Evolutionary conservation across 192 early-diverging fungal species (phyloP), one percentile per base, ranked within the genome.

Genomic region (Coemansia sp.): DNA sequence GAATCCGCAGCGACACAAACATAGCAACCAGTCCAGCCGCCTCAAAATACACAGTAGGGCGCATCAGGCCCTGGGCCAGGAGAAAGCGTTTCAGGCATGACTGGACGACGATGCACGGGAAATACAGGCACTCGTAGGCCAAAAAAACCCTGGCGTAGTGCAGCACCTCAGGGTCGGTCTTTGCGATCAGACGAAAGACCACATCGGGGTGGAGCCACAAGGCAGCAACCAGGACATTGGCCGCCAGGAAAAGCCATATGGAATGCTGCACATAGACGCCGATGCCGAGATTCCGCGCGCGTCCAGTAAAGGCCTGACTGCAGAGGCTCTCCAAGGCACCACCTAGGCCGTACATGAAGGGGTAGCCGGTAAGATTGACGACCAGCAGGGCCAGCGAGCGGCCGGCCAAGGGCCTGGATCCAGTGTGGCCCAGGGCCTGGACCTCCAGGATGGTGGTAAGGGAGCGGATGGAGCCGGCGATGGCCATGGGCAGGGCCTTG

Each of bases 31-130:
- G 57, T 0, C 83, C 88, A 28, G 88, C 63, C 10, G 81, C 35
- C 22, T 90, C 80, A 37, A 93, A 82, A 38, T 80, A 76, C 30
- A 91, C 83, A 4, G 75, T 80, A 0, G 90, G 89, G 13, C 81
- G 73, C 94, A 98, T 94, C 52, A 88, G 85, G 47, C 89, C 92
- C 63, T 98, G 94, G 0, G 85, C 82, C 60, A 93, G 83, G 34
- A 95, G 67, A 57, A 80, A 95, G 28, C 88, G 77, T 44, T 91
- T 88, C 32, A 91, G 53, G 49, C 85, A 86, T 18, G 91, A 89
- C 79, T 85, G 84, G 11, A 87, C 76, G 34, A 98, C 66, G 46
- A 78, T 81, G 8, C 88, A 85, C 5, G 88, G 84, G 26, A 89
- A 82, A 12, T 89, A 89, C 9, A 83, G 50, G 22, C 92, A 66